Percentiles rank a stretch among this genome's conserved stretches.
phyloP scores from a whole-genome alignment of 345 rosid species.

The Bruguiera parviflora region DNA sequence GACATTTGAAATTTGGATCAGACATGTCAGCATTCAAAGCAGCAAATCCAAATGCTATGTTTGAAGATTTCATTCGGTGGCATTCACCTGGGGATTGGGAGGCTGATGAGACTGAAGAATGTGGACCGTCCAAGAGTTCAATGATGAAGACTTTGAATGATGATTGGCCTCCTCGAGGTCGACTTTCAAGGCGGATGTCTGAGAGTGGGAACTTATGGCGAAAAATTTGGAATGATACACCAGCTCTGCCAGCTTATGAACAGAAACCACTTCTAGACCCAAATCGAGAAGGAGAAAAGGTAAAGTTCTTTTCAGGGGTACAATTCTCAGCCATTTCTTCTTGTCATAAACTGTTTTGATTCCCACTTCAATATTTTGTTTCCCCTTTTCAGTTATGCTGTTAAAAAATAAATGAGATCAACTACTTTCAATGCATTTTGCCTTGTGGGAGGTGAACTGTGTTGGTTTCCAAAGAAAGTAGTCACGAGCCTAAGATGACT shows the following conservation, averaged over 20 bases:
- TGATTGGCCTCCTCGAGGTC: constrained; percentile 89
- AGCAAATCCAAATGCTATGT: constrained; percentile 87
- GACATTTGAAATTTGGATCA: constrained; percentile 25
- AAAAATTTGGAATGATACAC: constrained; percentile 84
- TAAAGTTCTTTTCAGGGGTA: constrained; percentile 8
- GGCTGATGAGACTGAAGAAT: constrained; percentile 34
- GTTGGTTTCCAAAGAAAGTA: not conserved
- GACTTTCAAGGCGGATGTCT: constrained; percentile 87
- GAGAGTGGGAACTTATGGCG: constrained; percentile 87
- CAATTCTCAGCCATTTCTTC: not conserved
- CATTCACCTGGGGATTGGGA: constrained; percentile 99
- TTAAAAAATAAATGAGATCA: not conserved
- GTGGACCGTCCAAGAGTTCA: constrained; percentile 39
- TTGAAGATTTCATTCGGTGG: constrained; percentile 98
- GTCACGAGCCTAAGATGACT: not conserved
- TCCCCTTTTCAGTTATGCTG: not conserved
- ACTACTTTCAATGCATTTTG: not conserved
- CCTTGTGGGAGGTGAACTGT: not conserved
- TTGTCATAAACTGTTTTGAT: not conserved
- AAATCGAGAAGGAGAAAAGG: constrained; percentile 93
- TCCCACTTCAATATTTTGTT: not conserved
- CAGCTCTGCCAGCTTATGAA: constrained; percentile 67
- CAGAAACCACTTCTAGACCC: constrained; percentile 91
- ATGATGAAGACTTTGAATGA: constrained; percentile 31
- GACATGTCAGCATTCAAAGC: constrained; percentile 99